phyloP scores from a whole-genome alignment of 2,329 filamentous ascomycete genomes.

The Fusarium pseudonygamai region DNA sequence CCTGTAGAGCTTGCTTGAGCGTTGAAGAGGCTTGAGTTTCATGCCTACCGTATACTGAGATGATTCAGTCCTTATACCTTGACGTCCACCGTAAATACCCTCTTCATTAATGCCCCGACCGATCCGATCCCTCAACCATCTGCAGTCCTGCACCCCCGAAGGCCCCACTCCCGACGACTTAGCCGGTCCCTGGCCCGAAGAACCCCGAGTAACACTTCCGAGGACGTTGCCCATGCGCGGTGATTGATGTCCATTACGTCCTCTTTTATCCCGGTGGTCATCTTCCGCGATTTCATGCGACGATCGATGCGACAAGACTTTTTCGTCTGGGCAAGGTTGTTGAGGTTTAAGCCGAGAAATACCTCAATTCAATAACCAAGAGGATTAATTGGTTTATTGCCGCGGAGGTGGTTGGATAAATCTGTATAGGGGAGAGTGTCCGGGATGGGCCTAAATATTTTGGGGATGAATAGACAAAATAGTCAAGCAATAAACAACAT shows the following conservation, averaged over 20 bases:
- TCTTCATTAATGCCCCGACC: slow-evolving; percentile 1
- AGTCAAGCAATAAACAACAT: not conserved
- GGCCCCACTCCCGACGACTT: slow-evolving; percentile 21
- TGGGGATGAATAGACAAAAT: not conserved
- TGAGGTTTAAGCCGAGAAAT: slow-evolving; percentile 21
- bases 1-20: slow-evolving; percentile 15
- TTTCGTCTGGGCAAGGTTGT: slow-evolving; percentile 1
- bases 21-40: not conserved
- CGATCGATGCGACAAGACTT: slow-evolving; percentile 8
- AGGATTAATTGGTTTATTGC: not conserved
- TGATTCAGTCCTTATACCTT: not conserved
- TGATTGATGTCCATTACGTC: slow-evolving; percentile 43
- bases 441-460: not conserved
- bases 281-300: slow-evolving; percentile 35
- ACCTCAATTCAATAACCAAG: slow-evolving; percentile 13
- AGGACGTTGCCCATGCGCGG: slow-evolving; percentile 20
- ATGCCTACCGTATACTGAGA: no score
- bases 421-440: not conserved
- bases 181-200: slow-evolving; percentile 35
- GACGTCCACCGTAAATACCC: not conserved
- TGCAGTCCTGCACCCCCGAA: not conserved
- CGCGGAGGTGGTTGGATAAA: not conserved
- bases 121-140: slow-evolving; percentile 2
- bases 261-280: slow-evolving; percentile 17
- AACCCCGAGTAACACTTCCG: slow-evolving; percentile 11